phyloP scores from a whole-genome alignment of 129 eudicot genomes.

The carrot (Daucus carota) region DH1_v3.0 NC_030388.2:1730501-1731000 shows the following conservation, averaged over 20 bases:
- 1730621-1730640: constrained; percentile 56
- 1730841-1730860: constrained; percentile 64
- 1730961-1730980: constrained; percentile 33
- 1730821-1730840: constrained; percentile 74
- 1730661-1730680: constrained; percentile 37
- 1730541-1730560: constrained; percentile 69
- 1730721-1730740: constrained; percentile 62
- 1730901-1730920: constrained; percentile 84
- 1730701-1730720: constrained; percentile 63
- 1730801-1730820: constrained; percentile 65
- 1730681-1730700: constrained; percentile 66
- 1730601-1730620: constrained; percentile 37
- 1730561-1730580: constrained; percentile 61
- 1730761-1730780: constrained; percentile 85
- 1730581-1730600: constrained; percentile 70
- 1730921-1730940: constrained; percentile 60
- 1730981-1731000: constrained; percentile 47
- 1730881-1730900: constrained; percentile 40
- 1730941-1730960: constrained; percentile 59
- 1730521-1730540: constrained; percentile 46
- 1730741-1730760: constrained; percentile 69
- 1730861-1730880: constrained; percentile 48
- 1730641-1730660: constrained; percentile 27
- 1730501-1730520: constrained; percentile 55
- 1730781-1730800: constrained; percentile 78